Evolutionary conservation across 2,329 filamentous ascomycete species (phyloP), one percentile per base, ranked within the genome.

Genomic region (Aspergillus neoniger): DNA sequence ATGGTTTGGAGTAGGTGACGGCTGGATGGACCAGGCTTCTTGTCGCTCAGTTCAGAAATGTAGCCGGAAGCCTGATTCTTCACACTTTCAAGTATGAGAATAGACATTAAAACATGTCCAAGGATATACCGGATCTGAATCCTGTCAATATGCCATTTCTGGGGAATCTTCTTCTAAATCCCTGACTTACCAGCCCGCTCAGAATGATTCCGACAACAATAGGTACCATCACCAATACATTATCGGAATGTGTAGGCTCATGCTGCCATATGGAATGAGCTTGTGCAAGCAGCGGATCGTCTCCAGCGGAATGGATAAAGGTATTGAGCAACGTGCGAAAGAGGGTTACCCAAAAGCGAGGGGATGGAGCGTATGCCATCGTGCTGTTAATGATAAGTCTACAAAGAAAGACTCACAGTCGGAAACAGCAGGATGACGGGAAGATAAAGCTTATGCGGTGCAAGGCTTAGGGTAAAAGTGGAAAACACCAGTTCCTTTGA

Each of bases 221-320:
- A 14, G 58, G 58, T 2, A 56, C n/a, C 12, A 56, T 17, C 6
- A 55, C 17, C 14, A 25, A 10, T 10, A 25, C 5, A 14, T 32
- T 28, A 10, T 56, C 44, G 8, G 17, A 19, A 23, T 48, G 47
- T 12, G 28, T 28, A 47, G 53, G 48, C n/a, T 48, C 5, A 3
- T 43, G 6, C 23, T 30, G 25, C 5, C 30, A 48, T 9, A 38
- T 25, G 12, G 19, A 7, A 57, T 60, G 53, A 48, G 53, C 39
- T 30, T 39, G 53, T 30, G 47, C 28, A 32, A 60, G 53, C 3
- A 60, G 48, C 5, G 58, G 58, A 23, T 53, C 25, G 47, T 53
- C 53, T 17, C 58, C 53, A 5, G 58, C 19, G 9, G 58, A 60
- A 36, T 57, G 53, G 21, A 60, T 49, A 14, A 57, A 52, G 1